These are phyloP conservation scores for Microascus cirrosus DNA, from an alignment of 2,329 filamentous ascomycete species.

Conservation along the genomic window DNA sequence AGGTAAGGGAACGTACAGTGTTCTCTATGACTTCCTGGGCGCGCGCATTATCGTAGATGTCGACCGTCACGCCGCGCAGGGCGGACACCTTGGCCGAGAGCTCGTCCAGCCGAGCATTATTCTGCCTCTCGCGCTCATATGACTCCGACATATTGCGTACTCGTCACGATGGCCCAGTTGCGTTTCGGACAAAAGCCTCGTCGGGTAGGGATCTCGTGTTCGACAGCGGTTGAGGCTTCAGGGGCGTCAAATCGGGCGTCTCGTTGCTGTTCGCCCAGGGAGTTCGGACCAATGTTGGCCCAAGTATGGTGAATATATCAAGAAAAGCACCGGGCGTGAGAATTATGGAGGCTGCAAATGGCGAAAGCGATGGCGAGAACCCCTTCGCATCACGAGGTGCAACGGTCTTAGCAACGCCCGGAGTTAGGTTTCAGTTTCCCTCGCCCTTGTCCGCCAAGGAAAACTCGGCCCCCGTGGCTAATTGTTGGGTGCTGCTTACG, in stretches of 20 bases:
- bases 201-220: not conserved
- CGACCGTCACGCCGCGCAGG: conserved; percentile 84
- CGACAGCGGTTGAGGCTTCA: not conserved
- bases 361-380: not conserved
- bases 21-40: conserved; percentile 81
- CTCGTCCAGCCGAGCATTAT: conserved; percentile 88
- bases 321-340: not conserved
- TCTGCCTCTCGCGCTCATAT: conserved; percentile 77
- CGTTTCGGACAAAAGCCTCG: not conserved
- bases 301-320: not conserved
- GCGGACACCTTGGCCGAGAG: conserved; percentile 85
- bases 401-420: not conserved
- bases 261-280: not conserved
- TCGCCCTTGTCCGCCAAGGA: not conserved
- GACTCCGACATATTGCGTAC: conserved; percentile 53
- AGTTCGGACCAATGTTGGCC: not conserved
- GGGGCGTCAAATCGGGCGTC: not conserved
- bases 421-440: not conserved
- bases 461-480: not conserved
- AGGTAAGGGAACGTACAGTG: conserved; percentile 47
- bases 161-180: not conserved
- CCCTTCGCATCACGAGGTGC: not conserved
- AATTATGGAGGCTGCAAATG: not conserved
- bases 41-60: conserved; percentile 95
- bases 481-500: not conserved